phyloP scores from a whole-genome alignment of 129 eudicot species.

The Helichrysum umbraculigerum region DNA sequence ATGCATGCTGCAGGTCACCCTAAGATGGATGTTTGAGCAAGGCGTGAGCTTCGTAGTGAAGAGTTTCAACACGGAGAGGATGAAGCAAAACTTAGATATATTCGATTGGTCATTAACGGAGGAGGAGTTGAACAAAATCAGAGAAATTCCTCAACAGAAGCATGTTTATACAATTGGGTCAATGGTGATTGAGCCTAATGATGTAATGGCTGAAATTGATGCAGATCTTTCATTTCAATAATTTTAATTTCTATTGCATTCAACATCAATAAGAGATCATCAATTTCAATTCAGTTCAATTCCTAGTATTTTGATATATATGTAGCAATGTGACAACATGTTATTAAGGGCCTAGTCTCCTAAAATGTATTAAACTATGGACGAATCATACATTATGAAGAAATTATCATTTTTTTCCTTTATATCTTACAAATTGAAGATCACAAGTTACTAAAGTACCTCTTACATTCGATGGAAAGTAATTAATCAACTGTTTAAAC shows the following conservation, averaged over 20 bases:
- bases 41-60: slow-evolving; percentile 48
- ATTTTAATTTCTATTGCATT: neutral
- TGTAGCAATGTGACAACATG: too few relatives aligned
- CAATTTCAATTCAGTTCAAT: too few relatives aligned
- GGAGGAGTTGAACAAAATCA: slow-evolving; percentile 40
- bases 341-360: too few relatives aligned
- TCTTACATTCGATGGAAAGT: too few relatives aligned
- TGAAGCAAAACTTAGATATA: slow-evolving; percentile 49
- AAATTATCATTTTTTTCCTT: too few relatives aligned
- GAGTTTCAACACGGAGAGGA: slow-evolving; percentile 48
- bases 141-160: slow-evolving; percentile 43
- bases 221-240: slow-evolving; percentile 42
- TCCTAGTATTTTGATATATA: too few relatives aligned
- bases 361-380: too few relatives aligned
- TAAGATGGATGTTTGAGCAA: slow-evolving; percentile 59
- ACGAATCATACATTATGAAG: too few relatives aligned
- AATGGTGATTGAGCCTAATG: slow-evolving; percentile 26
- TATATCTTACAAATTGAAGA: too few relatives aligned
- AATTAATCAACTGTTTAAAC: too few relatives aligned
- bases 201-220: slow-evolving; percentile 41
- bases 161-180: slow-evolving; percentile 9
- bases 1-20: slow-evolving; percentile 28
- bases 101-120: slow-evolving; percentile 43
- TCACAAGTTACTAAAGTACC: too few relatives aligned
- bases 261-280: too few relatives aligned